Evolutionary conservation across 805 yeast species (phyloP).

Genomic region (Candida railenensis): DNA sequence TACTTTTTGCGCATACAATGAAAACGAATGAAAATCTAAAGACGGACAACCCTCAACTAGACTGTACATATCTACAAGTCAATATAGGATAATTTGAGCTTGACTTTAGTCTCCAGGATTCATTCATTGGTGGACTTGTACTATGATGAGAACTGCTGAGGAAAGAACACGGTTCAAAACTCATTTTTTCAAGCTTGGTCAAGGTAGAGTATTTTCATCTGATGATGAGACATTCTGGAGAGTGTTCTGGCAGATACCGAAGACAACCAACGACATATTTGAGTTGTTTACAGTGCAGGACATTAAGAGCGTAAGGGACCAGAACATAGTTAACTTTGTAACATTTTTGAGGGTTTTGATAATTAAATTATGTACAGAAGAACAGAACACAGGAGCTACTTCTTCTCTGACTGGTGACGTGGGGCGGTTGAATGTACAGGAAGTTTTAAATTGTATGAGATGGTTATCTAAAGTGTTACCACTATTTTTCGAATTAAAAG

Average conservation of each 20-base stretch:
- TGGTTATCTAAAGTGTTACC: constrained; percentile 67
- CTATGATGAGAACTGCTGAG: constrained; percentile 74
- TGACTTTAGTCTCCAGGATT: too few relatives aligned
- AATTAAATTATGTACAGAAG: neutral
- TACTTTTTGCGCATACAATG: too few relatives aligned
- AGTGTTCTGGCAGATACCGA: constrained; percentile 38
- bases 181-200: constrained; percentile 59
- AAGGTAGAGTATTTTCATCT: constrained; percentile 33
- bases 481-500: constrained; percentile 55
- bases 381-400: neutral
- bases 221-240: constrained; percentile 29
- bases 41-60: too few relatives aligned
- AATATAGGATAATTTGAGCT: too few relatives aligned
- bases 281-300: constrained; percentile 57
- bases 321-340: constrained; percentile 57
- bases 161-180: constrained; percentile 60
- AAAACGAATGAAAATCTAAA: too few relatives aligned
- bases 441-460: constrained; percentile 61
- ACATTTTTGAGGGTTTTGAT: constrained; percentile 26
- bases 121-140: too few relatives aligned
- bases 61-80: too few relatives aligned
- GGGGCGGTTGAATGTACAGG: constrained; percentile 6
- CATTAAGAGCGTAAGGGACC: constrained; percentile 56
- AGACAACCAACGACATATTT: constrained; percentile 55
- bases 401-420: neutral